Conservation (phyloP, 78 protist species). For the Cavenderia fasciculata region DNA sequence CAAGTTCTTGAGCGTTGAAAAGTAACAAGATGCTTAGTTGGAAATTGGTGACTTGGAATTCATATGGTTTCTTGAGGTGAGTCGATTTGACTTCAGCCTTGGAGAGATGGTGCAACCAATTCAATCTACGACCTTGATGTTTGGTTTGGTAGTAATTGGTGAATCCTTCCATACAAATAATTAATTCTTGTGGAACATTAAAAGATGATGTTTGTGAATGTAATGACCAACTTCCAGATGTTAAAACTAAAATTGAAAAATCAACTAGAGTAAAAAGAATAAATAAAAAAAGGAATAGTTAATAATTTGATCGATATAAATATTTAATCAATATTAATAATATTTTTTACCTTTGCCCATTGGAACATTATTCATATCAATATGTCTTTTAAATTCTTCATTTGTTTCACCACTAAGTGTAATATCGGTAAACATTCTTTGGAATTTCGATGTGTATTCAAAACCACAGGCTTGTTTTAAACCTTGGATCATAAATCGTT, state of each 20-base stretch:
- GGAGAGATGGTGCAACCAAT: constrained; percentile 86
- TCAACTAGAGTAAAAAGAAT: constrained; percentile 47
- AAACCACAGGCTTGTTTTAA: constrained; percentile 86
- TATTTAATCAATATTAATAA: not conserved
- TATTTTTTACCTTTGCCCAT: constrained; percentile 41
- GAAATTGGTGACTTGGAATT: constrained; percentile 67
- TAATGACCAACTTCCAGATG: constrained; percentile 91
- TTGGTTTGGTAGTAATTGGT: constrained; percentile 55
- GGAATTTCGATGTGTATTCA: constrained; percentile 82
- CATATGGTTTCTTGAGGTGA: constrained; percentile 41
- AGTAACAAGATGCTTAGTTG: constrained; percentile 76
- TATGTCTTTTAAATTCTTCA: constrained; percentile 59
- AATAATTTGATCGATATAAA: not conserved
- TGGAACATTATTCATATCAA: constrained; percentile 2
- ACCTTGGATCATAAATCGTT: constrained; percentile 76
- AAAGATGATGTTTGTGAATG: constrained; percentile 74
- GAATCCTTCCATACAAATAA: constrained; percentile 63
- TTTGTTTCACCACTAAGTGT: constrained; percentile 75
- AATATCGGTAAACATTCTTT: constrained; percentile 88
- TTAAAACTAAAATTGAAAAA: constrained; percentile 81
- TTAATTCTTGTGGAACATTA: constrained; percentile 83
- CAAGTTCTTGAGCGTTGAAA: constrained; percentile 51
- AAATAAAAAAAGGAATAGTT: not conserved
- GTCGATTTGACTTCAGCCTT: constrained; percentile 78
- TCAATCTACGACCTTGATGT: constrained; percentile 85